These are phyloP conservation scores for Mycena alexandri DNA, from an alignment of 768 basidiomycete genomes.

Conservation along the genomic window DNA sequence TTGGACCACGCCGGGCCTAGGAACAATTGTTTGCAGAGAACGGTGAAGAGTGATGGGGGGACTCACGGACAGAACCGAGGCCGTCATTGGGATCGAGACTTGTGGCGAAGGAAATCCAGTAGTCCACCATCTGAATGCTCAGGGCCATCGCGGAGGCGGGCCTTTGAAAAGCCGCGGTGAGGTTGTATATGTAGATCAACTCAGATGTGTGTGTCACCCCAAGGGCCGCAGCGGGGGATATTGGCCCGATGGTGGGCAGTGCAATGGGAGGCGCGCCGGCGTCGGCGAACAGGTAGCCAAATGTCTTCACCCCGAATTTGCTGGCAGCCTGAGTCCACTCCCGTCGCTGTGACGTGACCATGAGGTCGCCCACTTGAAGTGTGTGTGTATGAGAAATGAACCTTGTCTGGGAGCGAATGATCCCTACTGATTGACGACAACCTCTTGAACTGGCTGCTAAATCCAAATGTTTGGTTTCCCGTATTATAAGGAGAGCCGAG, in stretches of 20 bases:
- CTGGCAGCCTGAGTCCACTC: constrained; percentile 49
- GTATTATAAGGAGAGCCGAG: constrained; percentile 20
- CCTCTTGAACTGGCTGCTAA: constrained; percentile 52
- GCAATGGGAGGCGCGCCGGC: constrained; percentile 27
- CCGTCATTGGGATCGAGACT: constrained; percentile 58
- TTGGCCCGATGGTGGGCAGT: neutral
- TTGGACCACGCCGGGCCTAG: constrained; percentile 16
- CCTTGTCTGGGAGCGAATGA: neutral
- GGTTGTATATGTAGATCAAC: constrained; percentile 46
- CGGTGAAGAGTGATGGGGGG: neutral
- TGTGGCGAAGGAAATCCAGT: constrained; percentile 60
- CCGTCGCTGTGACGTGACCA: constrained; percentile 40
- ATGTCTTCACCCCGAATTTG: constrained; percentile 47
- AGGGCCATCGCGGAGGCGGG: constrained; percentile 41
- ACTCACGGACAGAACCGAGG: constrained; percentile 40
- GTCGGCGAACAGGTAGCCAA: constrained; percentile 54
- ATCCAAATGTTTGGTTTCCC: constrained; percentile 52
- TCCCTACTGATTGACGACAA: constrained; percentile 46
- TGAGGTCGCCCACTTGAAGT: constrained; percentile 13
- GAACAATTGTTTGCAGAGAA: neutral
- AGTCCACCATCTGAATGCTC: constrained; percentile 54
- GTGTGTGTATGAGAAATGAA: neutral
- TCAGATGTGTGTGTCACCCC: constrained; percentile 48
- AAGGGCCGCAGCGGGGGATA: neutral
- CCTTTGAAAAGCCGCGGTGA: constrained; percentile 7